phyloP scores from a whole-genome alignment of 2,329 filamentous ascomycete species.

The Tricladium varicosporioides region DNA sequence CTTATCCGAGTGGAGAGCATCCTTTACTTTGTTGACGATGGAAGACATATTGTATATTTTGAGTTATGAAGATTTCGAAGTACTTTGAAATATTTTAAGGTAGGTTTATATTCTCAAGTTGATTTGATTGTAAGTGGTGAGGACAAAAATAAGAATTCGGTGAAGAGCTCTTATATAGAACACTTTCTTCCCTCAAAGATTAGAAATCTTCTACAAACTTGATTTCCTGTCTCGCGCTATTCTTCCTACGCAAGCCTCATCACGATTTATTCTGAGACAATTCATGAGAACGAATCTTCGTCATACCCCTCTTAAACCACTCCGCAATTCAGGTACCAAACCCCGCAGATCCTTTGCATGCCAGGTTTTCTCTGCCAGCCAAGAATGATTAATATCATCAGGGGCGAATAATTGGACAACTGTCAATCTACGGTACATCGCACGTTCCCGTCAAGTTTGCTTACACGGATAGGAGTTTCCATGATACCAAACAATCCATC shows the following conservation, averaged over 20 bases:
- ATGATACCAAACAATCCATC: neutral
- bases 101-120: neutral
- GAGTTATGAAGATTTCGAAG: conserved; percentile 1
- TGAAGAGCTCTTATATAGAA: neutral
- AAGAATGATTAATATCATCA: neutral
- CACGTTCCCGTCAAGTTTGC: neutral
- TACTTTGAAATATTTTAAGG: neutral
- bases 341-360: neutral
- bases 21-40: conserved; percentile 47
- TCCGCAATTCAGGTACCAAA: neutral
- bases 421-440: neutral
- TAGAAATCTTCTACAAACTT: neutral
- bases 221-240: neutral
- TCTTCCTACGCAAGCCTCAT: neutral
- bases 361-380: neutral
- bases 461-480: no score
- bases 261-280: neutral
- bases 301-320: neutral
- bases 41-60: conserved; percentile 40
- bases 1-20: conserved; percentile 36
- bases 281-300: neutral
- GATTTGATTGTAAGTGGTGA: neutral
- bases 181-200: neutral
- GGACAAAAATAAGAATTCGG: neutral
- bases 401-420: neutral